Evolutionary conservation across 345 rosid genomes (phyloP).

Genomic region (Linum usitatissimum): DNA sequence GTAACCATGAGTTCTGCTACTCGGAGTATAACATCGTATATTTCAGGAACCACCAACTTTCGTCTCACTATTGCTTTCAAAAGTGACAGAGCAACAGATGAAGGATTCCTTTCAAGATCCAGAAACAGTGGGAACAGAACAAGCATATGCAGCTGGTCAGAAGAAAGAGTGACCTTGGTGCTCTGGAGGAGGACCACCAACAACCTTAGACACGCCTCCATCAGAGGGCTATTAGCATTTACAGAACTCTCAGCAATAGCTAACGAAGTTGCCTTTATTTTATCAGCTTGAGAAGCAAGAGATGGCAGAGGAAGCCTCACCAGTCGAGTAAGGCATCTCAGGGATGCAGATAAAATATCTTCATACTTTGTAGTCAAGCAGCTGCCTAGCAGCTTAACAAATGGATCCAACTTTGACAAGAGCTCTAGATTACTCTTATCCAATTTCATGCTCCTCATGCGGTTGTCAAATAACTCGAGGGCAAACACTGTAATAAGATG

Average conservation of each 20-base stretch:
- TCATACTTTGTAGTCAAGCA: conserved; percentile 86
- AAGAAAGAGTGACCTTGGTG: conserved; percentile 47
- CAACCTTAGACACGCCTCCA: conserved; percentile 74
- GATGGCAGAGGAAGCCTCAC: conserved; percentile 73
- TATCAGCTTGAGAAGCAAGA: conserved; percentile 60
- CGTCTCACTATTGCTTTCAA: conserved; percentile 67
- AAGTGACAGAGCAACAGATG: conserved; percentile 57
- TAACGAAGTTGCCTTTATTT: conserved; percentile 55
- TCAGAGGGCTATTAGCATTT: conserved; percentile 43
- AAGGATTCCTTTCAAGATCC: conserved; percentile 68
- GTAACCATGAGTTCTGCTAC: conserved; percentile 76
- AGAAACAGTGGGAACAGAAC: conserved; percentile 75
- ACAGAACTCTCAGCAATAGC: conserved; percentile 56
- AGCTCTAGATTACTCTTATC: conserved; percentile 32
- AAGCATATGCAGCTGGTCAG: conserved; percentile 54
- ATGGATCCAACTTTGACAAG: conserved; percentile 74
- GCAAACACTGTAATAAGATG: conserved; percentile 74
- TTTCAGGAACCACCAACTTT: conserved; percentile 74
- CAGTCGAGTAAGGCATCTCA: conserved; percentile 63
- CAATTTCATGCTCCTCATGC: conserved; percentile 43
- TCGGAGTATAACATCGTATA: conserved; percentile 55
- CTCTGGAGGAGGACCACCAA: conserved; percentile 61
- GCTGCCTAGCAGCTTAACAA: conserved; percentile 46
- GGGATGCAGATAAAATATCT: conserved; percentile 60
- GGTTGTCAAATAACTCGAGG: conserved; percentile 47